Evolutionary conservation across 805 yeast species (phyloP).

Genomic region (Kluyveromyces starmeri): DNA sequence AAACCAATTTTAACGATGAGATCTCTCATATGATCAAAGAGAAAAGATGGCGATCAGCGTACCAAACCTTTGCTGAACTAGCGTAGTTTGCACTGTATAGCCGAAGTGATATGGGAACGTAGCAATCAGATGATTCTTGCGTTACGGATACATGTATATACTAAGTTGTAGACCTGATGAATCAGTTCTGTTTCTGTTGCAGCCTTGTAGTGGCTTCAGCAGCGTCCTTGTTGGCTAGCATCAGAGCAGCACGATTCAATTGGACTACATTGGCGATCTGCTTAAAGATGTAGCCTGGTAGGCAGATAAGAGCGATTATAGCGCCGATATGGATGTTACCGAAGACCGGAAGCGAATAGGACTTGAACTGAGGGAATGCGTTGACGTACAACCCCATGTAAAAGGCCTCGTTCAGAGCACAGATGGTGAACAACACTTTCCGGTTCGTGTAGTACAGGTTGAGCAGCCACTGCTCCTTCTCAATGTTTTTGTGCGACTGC

Average conservation of each 20-base stretch:
- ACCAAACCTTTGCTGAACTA: no score
- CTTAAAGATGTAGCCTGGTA: constrained; percentile 86
- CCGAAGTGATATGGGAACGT: no score
- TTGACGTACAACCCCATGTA: constrained; percentile 81
- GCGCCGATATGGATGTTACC: constrained; percentile 51
- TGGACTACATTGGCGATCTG: constrained; percentile 87
- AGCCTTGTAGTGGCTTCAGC: constrained; percentile 25
- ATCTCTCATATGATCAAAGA: no score
- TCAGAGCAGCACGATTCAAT: constrained; percentile 72
- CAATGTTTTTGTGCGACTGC: constrained; percentile 74
- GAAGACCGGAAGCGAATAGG: constrained; percentile 12
- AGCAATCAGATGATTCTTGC: no score
- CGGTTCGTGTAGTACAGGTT: constrained; percentile 82
- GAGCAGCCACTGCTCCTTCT: constrained; percentile 61
- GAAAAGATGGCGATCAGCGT: no score
- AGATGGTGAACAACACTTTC: constrained; percentile 73
- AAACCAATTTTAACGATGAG: no score
- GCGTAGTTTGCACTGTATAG: no score
- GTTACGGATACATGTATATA: no score
- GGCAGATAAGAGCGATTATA: constrained; percentile 45
- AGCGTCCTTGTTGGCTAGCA: constrained; percentile 67
- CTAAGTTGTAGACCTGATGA: no score
- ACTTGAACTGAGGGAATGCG: constrained; percentile 38
- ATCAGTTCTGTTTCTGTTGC: no score
- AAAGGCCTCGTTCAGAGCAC: constrained; percentile 89